These are phyloP conservation scores for Suillus tomentosus DNA, from an alignment of 768 basidiomycete species.

Conservation along the genomic window DNA sequence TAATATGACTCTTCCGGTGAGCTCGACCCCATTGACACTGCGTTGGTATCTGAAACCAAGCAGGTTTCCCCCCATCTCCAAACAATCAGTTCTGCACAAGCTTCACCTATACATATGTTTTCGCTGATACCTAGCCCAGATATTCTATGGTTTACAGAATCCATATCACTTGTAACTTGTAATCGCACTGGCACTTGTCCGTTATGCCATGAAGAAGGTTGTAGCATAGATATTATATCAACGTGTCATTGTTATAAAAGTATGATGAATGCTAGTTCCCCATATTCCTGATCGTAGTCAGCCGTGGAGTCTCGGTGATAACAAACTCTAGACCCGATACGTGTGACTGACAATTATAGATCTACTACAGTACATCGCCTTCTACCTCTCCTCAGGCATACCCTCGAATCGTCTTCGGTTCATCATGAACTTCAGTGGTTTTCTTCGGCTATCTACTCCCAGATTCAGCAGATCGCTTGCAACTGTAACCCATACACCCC, in stretches of 20 bases:
- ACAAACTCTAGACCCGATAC: not conserved
- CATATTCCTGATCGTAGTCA: not conserved
- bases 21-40: not conserved
- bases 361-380: not conserved
- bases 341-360: not conserved
- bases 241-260: not conserved
- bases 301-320: not conserved
- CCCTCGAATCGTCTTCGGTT: too few species aligned
- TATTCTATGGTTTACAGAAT: not conserved
- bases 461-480: constrained; percentile 55
- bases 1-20: not conserved
- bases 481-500: constrained; percentile 43
- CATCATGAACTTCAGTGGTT: constrained; percentile 7
- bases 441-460: constrained; percentile 15
- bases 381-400: not conserved
- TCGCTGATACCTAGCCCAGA: not conserved
- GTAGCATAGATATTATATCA: not conserved
- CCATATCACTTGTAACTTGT: not conserved
- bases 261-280: not conserved
- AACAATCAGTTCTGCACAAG: not conserved
- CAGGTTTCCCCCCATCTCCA: not conserved
- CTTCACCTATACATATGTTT: not conserved
- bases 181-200: not conserved
- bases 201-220: not conserved
- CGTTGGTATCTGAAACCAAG: constrained; percentile 3